Percentiles rank a stretch among this genome's conserved stretches.
phyloP scores from a whole-genome alignment of 2,329 filamentous ascomycete species.

The Aspergillus sp. region DNA sequence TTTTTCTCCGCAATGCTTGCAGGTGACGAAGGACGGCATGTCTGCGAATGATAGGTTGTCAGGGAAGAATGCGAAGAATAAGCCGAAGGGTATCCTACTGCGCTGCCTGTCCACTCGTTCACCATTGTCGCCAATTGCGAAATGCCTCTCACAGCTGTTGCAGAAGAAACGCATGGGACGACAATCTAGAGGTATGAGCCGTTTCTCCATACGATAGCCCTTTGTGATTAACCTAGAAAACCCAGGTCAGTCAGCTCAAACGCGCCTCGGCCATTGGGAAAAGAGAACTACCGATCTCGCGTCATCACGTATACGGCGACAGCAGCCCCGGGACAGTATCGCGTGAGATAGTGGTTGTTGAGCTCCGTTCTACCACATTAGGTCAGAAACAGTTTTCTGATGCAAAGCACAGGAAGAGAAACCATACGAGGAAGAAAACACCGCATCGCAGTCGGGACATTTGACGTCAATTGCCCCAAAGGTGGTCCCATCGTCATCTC shows the following conservation, averaged over 20 bases:
- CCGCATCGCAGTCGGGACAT: slow-evolving; percentile 31
- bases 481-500: slow-evolving; percentile 23
- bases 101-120: slow-evolving; percentile 16
- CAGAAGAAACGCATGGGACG: slow-evolving; percentile 29
- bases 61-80: background rate
- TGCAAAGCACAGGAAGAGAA: background rate
- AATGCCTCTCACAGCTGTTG: slow-evolving; percentile 24
- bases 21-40: slow-evolving; percentile 14
- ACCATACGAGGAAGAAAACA: slow-evolving; percentile 30
- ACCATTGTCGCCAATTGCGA: slow-evolving; percentile 21
- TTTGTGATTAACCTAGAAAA: slow-evolving; percentile 29
- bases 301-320: slow-evolving; percentile 33
- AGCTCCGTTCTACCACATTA: slow-evolving; percentile 21
- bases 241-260: background rate
- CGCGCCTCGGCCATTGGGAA: background rate
- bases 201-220: slow-evolving; percentile 32
- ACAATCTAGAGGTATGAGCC: slow-evolving; percentile 25
- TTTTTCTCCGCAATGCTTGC: slow-evolving; percentile 21
- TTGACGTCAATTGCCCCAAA: slow-evolving; percentile 20
- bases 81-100: slow-evolving; percentile 12
- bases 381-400: background rate
- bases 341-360: slow-evolving; percentile 29
- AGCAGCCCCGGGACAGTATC: slow-evolving; percentile 28
- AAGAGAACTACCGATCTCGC: slow-evolving; percentile 26
- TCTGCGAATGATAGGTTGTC: slow-evolving; percentile 11